Evolutionary conservation across 2,329 filamentous ascomycete genomes (phyloP).

Genomic region (Fusarium globosum): DNA sequence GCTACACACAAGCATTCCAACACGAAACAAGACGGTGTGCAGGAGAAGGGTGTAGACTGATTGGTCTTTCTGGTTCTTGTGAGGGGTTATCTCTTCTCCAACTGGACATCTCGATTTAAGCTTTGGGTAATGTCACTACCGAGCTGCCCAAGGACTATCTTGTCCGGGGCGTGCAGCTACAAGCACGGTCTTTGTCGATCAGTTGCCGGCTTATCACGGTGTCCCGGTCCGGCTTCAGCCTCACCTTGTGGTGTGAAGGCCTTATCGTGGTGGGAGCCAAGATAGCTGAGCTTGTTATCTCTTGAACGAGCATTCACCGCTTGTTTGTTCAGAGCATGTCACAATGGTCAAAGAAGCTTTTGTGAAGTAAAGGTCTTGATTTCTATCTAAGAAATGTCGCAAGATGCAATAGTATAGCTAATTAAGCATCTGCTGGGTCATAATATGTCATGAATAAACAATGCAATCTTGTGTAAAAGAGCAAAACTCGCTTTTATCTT

Average conservation of each 20-base stretch:
- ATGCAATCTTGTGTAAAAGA: conserved; percentile 35
- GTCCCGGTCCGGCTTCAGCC: conserved; percentile 15
- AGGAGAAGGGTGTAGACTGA: conserved; percentile 19
- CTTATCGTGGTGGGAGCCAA: conserved; percentile 7
- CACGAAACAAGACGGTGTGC: conserved; percentile 3
- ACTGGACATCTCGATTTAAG: conserved; percentile 26
- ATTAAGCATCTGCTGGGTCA: conserved; percentile 31
- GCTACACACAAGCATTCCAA: conserved; percentile 23
- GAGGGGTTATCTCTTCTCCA: conserved; percentile 22
- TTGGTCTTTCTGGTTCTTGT: conserved; percentile 1
- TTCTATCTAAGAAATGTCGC: conserved; percentile 24
- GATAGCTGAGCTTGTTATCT: conserved; percentile 18
- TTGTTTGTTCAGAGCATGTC: conserved; percentile 3
- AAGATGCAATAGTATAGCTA: conserved; percentile 17
- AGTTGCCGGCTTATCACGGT: conserved; percentile 24
- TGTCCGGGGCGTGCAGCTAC: conserved; percentile 17
- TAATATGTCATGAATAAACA: conserved; percentile 30
- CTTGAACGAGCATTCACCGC: conserved; percentile 21
- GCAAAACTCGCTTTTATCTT: conserved; percentile 33
- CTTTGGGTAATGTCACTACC: conserved; percentile 12
- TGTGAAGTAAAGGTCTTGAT: conserved; percentile 19
- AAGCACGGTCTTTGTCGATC: conserved; percentile 12
- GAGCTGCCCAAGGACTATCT: conserved; percentile 16
- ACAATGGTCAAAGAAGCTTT: background rate
- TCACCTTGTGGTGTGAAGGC: conserved; percentile 4